These are phyloP conservation scores for Lignosus rhinocerotis DNA, from an alignment of 1,284 basidiomycete species.

Conservation along the genomic window DNA sequence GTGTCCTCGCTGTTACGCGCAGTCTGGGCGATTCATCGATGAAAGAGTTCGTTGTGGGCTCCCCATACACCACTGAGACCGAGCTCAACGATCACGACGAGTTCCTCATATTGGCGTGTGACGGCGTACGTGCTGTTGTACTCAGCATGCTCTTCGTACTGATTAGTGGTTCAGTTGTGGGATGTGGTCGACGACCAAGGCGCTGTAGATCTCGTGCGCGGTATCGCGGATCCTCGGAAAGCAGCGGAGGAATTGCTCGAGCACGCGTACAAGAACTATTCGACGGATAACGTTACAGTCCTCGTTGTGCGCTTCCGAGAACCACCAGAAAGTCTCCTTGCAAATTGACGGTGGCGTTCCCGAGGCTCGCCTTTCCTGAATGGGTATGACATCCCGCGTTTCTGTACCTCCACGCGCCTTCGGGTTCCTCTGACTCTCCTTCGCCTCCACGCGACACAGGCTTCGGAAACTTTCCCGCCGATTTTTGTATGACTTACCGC, in stretches of 20 bases:
- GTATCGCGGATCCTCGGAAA: slow-evolving; percentile 77
- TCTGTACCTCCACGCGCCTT: neutral
- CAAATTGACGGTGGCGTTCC: slow-evolving; percentile 21
- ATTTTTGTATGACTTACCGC: slow-evolving; percentile 19
- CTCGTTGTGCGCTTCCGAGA: slow-evolving; percentile 75
- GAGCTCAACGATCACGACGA: slow-evolving; percentile 89
- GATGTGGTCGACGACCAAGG: slow-evolving; percentile 93
- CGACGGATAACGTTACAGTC: slow-evolving; percentile 90
- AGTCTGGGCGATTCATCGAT: slow-evolving; percentile 97
- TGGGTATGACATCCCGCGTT: slow-evolving; percentile 7
- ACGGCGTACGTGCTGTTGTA: slow-evolving; percentile 72
- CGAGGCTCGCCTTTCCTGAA: slow-evolving; percentile 14
- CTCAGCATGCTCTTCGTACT: neutral
- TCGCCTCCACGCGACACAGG: neutral
- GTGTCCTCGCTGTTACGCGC: slow-evolving; percentile 94
- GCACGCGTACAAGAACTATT: slow-evolving; percentile 86
- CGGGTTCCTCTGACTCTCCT: neutral
- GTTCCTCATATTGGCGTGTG: slow-evolving; percentile 95
- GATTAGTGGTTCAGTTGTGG: slow-evolving; percentile 77
- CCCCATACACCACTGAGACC: slow-evolving; percentile 98
- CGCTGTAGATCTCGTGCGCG: slow-evolving; percentile 85
- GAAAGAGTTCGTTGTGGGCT: slow-evolving; percentile 99
- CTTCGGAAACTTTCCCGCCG: slow-evolving; percentile 21
- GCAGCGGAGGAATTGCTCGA: slow-evolving; percentile 82
- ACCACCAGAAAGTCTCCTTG: slow-evolving; percentile 26